Evolutionary conservation across 805 yeast genomes (phyloP), one percentile per base, ranked within the genome.

Genomic region (Candida krabiensis): DNA sequence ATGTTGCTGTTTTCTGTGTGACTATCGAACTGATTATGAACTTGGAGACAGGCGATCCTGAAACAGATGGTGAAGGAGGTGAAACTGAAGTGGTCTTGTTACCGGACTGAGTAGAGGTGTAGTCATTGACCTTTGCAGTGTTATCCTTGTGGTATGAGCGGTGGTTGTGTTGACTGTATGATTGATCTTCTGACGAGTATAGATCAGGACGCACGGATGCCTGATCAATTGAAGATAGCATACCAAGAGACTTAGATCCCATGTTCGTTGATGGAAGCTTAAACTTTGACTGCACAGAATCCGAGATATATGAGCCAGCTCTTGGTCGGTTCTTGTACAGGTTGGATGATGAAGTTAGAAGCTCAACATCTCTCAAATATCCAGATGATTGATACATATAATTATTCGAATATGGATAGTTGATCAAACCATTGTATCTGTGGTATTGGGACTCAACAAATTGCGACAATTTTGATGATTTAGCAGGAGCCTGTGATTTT

Each of bases 381-480:
- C 79, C 74, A 35, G 66, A 52, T 39, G 66, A 63, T 52, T 73
- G 69, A 50, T 73, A 73, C 13, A 76, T 69, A 52, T 75, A 74
- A 48, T 75, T 73, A 18, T 72, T 69, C 46, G 74, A 75, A 55
- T 70, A 75, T 4, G 81, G 81, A 50, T 73, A 75, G 52, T 74
- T 70, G 7, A 60, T 54, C 18, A 63, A 41, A 3, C 60, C 58
- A 30, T 53, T 45, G 37, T 44, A 48, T 17, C 46, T 44, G 21
- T 32, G 34, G 41, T 47, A 52, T 31, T 54, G 60, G 24, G 42
- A 41, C 26, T 55, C 57, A 18, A 60, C 49, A 25, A 55, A 53
- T 4, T 41, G 38, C 5, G 60, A 42, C 5, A 59, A 25, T 23
- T 49, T 47, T 9, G 56, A 47, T 5, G 52, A 11, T 19, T 34